These are phyloP conservation scores for Cordyceps cicadae DNA, from an alignment of 2,329 filamentous ascomycete species.

Conservation along the genomic window DNA sequence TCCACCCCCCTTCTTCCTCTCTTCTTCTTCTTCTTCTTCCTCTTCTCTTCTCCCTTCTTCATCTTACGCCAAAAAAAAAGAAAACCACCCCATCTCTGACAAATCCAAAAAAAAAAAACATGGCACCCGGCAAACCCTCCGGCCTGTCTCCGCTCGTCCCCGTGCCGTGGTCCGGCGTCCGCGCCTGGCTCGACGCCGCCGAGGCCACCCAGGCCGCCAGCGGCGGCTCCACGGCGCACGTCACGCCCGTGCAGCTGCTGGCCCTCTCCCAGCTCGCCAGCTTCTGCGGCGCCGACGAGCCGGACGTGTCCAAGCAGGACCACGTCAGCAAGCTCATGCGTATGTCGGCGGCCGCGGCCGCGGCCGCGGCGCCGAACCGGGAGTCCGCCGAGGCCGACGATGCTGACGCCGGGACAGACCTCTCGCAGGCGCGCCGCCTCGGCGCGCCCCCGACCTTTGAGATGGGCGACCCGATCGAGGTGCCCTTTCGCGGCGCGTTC, in stretches of 20 bases:
- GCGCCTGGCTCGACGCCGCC: slow-evolving; percentile 33
- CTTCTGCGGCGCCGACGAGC: slow-evolving; percentile 20
- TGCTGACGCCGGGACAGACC: slow-evolving; percentile 10
- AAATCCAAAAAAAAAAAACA: background rate
- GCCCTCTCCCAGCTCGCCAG: slow-evolving; percentile 33
- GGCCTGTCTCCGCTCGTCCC: slow-evolving; percentile 8
- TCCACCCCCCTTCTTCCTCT: background rate
- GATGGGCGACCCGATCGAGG: slow-evolving; percentile 13
- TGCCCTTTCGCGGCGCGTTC: slow-evolving; percentile 18
- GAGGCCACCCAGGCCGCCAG: slow-evolving; percentile 26
- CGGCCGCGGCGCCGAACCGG: too few relatives aligned
- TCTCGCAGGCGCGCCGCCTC: slow-evolving; percentile 13
- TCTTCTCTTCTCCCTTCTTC: background rate
- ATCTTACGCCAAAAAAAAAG: too few relatives aligned
- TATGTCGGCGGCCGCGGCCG: slow-evolving; percentile 15
- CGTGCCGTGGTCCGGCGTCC: slow-evolving; percentile 28
- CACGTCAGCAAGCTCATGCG: slow-evolving; percentile 24
- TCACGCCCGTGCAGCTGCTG: slow-evolving; percentile 28
- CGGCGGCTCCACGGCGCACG: slow-evolving; percentile 11
- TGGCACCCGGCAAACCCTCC: background rate
- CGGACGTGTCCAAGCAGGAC: slow-evolving; percentile 18
- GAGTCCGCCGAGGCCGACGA: background rate
- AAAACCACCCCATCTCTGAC: background rate
- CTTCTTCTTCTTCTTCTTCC: background rate
- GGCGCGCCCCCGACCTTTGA: slow-evolving; percentile 11